Evolutionary conservation across 1,284 basidiomycete species (phyloP), one percentile per base, ranked within the genome.

Genomic region (Moniliella sp.): DNA sequence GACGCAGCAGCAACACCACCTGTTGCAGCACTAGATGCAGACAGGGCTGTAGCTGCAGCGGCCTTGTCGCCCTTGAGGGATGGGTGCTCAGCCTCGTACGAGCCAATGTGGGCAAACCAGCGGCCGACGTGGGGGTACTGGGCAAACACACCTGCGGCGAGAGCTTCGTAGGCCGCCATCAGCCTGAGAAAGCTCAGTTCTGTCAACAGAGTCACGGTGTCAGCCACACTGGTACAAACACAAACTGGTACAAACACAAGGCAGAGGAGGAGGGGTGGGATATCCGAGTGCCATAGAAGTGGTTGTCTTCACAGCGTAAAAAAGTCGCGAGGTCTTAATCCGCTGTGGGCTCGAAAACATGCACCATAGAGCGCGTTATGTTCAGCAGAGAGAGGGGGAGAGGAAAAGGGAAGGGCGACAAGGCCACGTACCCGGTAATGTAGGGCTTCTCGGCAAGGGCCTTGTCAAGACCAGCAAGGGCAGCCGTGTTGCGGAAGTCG

Each of bases 131-230:
- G 72, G 39, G 82, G 79, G 66, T 72, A 72, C 40, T 72, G 32
- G 19, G 40, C 40, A 23, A 49, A 45, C 30, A 76, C 70, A 45
- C 71, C 67, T n/a, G n/a, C n/a, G 21, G 69, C 69, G 34, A 69
- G 66, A 33, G 68, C 51, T 63, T 81, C 80, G 75, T 77, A 91
- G 63, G 88, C 81, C 73, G 35, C 93, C 84, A 67, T 99, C 88
- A 43, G 88, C 84, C 67, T 94, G 86, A 34, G 86, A 86, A 37
- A 88, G 78, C 35, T 76, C 74, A 69, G 81, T 82, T 43, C 88
- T 97, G 57, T 14, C 12, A n/a, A n/a, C n/a, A 32, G 30, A 15
- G 15, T n/a, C 12, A 8, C 12, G 25, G 18, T 16, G 21, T 13
- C 12, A 15, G n/a, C 15, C 10, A n/a, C 9, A n/a, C n/a, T n/a